Evolutionary conservation across 176 grass and related monocot genomes (phyloP).

Genomic region (Thalia dealbata): DNA sequence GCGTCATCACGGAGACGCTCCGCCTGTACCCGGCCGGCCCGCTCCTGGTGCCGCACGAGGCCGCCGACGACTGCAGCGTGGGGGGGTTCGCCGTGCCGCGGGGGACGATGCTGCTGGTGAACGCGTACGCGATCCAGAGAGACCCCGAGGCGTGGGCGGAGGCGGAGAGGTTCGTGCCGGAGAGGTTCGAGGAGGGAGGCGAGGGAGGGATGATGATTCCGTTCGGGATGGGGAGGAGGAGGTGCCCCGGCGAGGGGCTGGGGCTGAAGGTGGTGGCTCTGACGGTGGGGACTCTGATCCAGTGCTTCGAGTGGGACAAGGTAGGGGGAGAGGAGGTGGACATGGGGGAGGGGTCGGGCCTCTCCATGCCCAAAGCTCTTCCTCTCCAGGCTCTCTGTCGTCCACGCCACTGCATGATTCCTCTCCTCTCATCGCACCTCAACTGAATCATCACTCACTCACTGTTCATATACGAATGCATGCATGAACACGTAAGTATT

Average conservation of each 20-base stretch:
- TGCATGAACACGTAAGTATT: no score
- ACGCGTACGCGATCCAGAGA: constrained; percentile 46
- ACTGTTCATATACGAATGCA: no score
- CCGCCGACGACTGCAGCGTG: constrained; percentile 37
- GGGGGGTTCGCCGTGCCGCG: constrained; percentile 28
- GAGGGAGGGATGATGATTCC: not conserved
- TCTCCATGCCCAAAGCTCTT: not conserved
- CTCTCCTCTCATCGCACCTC: not conserved
- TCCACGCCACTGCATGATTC: not conserved
- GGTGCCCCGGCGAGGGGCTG: not conserved
- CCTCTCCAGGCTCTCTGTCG: not conserved
- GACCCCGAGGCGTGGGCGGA: constrained; percentile 47
- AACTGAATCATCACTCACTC: no score
- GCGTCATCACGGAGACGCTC: constrained; percentile 50
- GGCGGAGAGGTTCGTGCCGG: constrained; percentile 42
- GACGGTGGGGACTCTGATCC: not conserved
- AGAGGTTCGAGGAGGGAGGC: constrained; percentile 28
- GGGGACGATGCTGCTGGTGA: constrained; percentile 54
- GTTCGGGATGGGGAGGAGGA: constrained; percentile 1
- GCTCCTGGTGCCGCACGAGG: constrained; percentile 50
- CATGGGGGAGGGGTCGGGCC: not conserved
- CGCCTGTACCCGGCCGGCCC: constrained; percentile 33
- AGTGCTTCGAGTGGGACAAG: not conserved
- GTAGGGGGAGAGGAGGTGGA: not conserved
- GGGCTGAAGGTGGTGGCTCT: not conserved